These are phyloP conservation scores for Gaeumannomyces sp. DNA, from an alignment of 2,329 filamentous ascomycete genomes.

Conservation along the genomic window DNA sequence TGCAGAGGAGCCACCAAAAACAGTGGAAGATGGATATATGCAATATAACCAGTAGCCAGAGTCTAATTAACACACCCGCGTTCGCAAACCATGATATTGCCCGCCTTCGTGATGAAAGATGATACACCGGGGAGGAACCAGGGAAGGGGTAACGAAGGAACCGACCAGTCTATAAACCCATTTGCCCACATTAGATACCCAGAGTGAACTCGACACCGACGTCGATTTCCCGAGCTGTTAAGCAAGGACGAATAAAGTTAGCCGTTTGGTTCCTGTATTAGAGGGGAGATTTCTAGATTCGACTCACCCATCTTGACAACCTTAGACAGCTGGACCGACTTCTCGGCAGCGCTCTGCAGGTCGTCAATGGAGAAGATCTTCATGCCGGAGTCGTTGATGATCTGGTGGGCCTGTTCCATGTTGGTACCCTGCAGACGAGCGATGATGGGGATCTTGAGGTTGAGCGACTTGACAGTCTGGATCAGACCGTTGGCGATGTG, in stretches of 20 bases:
- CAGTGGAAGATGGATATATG: neutral
- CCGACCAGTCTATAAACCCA: slow-evolving; percentile 13
- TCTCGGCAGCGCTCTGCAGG: slow-evolving; percentile 93
- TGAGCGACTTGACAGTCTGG: slow-evolving; percentile 88
- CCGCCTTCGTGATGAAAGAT: neutral
- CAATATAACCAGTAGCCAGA: neutral
- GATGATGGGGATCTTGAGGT: slow-evolving; percentile 94
- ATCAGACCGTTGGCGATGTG: slow-evolving; percentile 95
- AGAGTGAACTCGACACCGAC: slow-evolving; percentile 93
- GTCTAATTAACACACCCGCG: neutral
- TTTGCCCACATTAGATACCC: slow-evolving; percentile 63
- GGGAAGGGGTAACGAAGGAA: slow-evolving; percentile 1
- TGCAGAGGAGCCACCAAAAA: neutral
- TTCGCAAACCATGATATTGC: neutral
- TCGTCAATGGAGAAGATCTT: slow-evolving; percentile 99
- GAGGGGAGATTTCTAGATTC: slow-evolving; percentile 11
- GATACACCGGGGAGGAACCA: neutral
- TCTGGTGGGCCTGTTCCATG: slow-evolving; percentile 87
- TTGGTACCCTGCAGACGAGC: slow-evolving; percentile 97
- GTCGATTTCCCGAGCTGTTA: slow-evolving; percentile 81
- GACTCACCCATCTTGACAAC: slow-evolving; percentile 92
- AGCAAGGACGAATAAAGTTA: neutral
- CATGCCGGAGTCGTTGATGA: slow-evolving; percentile 92
- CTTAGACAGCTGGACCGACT: slow-evolving; percentile 97
- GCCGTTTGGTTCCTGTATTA: slow-evolving; percentile 15